Percentiles rank a stretch among this genome's conserved stretches.
Conservation (phyloP, 768 basidiomycete species). For the Termitomyces sp. region DNA sequence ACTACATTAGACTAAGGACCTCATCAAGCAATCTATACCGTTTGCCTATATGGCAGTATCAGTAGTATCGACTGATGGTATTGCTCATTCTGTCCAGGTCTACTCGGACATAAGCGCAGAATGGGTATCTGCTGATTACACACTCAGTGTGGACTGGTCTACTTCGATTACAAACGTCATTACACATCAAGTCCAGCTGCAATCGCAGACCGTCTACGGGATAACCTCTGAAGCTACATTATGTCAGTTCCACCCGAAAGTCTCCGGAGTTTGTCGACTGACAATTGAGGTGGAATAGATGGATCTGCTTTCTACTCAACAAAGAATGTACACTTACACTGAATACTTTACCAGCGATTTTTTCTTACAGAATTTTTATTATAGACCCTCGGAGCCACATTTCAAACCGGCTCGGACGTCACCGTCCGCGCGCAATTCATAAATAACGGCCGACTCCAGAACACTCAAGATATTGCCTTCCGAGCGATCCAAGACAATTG, state of each 20-base stretch:
- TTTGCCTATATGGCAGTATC: slow-evolving; percentile 55
- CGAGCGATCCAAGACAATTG: slow-evolving; percentile 52
- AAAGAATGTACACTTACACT: slow-evolving; percentile 33
- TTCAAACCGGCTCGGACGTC: slow-evolving; percentile 52
- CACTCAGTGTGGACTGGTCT: slow-evolving; percentile 45
- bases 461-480: slow-evolving; percentile 54
- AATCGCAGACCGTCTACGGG: slow-evolving; percentile 26
- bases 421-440: slow-evolving; percentile 57
- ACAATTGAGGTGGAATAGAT: slow-evolving; percentile 33
- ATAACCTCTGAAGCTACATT: slow-evolving; percentile 60
- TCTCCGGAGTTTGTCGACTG: not conserved
- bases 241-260: slow-evolving; percentile 25
- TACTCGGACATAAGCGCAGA: slow-evolving; percentile 58
- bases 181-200: slow-evolving; percentile 12
- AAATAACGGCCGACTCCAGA: slow-evolving; percentile 45
- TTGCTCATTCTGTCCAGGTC: slow-evolving; percentile 45
- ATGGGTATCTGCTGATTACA: slow-evolving; percentile 23
- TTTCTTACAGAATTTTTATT: not conserved
- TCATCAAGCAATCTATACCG: slow-evolving; percentile 60
- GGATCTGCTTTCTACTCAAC: slow-evolving; percentile 65
- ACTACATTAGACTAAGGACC: slow-evolving; percentile 45
- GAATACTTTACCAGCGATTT: not conserved
- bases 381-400: slow-evolving; percentile 46
- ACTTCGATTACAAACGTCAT: slow-evolving; percentile 24
- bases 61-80: slow-evolving; percentile 44